Evolutionary conservation across 257 asterid species (phyloP).

Genomic region (Plectranthus barbatus): DNA sequence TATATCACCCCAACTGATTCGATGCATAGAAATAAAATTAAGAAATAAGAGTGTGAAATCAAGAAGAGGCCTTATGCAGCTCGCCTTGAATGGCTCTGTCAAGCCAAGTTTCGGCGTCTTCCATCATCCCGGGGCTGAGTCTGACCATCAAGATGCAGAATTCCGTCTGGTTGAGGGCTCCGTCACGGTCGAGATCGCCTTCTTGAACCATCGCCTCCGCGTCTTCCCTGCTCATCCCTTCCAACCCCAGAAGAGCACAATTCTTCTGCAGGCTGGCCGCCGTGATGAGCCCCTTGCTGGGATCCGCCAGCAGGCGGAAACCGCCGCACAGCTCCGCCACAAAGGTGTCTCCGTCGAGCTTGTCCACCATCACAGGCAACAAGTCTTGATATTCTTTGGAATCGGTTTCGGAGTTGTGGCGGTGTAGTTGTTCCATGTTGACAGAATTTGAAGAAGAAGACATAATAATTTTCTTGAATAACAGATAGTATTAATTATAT

Average conservation of each 20-base stretch:
- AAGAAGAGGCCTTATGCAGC: constrained; percentile 1
- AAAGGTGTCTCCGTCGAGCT: constrained; percentile 51
- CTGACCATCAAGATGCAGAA: constrained; percentile 80
- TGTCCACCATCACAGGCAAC: constrained; percentile 70
- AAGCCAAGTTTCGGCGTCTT: constrained; percentile 78
- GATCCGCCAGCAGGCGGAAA: constrained; percentile 51
- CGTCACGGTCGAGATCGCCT: constrained; percentile 72
- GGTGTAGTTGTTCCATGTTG: constrained; percentile 18
- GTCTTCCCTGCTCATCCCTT: constrained; percentile 53
- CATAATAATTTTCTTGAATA: too few relatives aligned
- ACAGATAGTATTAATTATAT: too few relatives aligned
- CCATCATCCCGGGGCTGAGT: constrained; percentile 82
- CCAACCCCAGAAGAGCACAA: constrained; percentile 44
- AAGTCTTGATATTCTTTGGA: constrained; percentile 41
- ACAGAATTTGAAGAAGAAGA: neutral
- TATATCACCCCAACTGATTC: neutral
- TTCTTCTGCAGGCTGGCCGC: constrained; percentile 43
- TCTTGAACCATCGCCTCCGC: constrained; percentile 64
- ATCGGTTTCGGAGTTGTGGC: neutral
- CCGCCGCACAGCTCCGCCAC: constrained; percentile 46
- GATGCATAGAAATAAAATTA: neutral
- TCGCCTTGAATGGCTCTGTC: constrained; percentile 55
- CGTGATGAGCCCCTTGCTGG: constrained; percentile 42
- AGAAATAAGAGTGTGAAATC: neutral
- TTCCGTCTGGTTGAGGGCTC: constrained; percentile 53